phyloP scores from a whole-genome alignment of 163 green algal species.

The Volvox carteri region DNA sequence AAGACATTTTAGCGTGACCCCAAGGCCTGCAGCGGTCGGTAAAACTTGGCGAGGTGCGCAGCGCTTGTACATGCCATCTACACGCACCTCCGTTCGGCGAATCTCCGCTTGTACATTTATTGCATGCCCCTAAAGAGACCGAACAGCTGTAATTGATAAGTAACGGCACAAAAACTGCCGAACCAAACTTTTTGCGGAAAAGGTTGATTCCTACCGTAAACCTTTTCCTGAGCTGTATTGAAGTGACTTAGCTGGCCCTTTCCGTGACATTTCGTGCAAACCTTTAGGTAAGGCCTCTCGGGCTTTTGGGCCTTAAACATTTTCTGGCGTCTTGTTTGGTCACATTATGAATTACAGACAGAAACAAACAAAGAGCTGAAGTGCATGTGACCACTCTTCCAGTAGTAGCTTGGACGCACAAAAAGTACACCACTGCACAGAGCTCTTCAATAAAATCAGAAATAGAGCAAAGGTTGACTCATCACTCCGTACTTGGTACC shows the following conservation, averaged over 20 bases:
- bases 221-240: slow-evolving; percentile 24
- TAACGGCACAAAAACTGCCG: too few species aligned
- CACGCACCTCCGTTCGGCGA: slow-evolving; percentile 27
- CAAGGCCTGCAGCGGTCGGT: neutral
- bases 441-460: too few species aligned
- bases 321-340: neutral
- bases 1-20: slow-evolving; percentile 38
- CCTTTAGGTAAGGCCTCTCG: slow-evolving; percentile 21
- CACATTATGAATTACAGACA: too few species aligned
- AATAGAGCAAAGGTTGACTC: too few species aligned
- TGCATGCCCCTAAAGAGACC: neutral
- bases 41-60: too few species aligned
- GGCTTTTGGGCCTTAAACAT: slow-evolving; percentile 8
- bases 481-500: too few species aligned
- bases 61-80: too few species aligned
- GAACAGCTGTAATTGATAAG: neutral
- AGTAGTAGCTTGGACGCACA: too few species aligned
- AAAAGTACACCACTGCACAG: too few species aligned
- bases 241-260: slow-evolving; percentile 35
- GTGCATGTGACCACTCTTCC: too few species aligned
- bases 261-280: slow-evolving; percentile 48
- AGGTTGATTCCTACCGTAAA: slow-evolving; percentile 1
- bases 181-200: too few species aligned
- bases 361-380: too few species aligned
- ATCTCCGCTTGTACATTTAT: slow-evolving; percentile 31